Base-by-base conservation (phyloP, 228 moss, liverwort and hornwort species). In the Sphagnum fallax region DNA sequence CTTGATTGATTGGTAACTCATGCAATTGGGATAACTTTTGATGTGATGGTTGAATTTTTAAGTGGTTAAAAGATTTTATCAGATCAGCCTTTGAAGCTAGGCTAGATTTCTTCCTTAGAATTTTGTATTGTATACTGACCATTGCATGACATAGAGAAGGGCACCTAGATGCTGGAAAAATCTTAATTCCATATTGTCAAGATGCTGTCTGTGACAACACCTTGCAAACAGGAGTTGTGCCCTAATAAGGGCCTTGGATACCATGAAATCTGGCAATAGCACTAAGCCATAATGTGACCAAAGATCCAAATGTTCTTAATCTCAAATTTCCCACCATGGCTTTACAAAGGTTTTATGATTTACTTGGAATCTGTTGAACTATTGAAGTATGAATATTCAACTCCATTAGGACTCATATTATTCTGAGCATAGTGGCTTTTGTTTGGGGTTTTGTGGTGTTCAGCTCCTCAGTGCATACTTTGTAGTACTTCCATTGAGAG, bases 381-480 rank as follows among this genome's bases (percentile, higher is more conserved):
- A 12, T 55, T 8, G 9, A 55, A 8, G 12, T 1, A 1, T 2
- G 12, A 12, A 12, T 55, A 12, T 55, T 55, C 55, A 55, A 8
- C 55, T 55, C 9, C 55, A 55, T 8, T 8, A 55, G 9, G 12
- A 55, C 55, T 55, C 8, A 55, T 55, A 8, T 4, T 55, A 8
- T 55, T 8, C 55, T 55, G 12, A 4, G 9, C 12, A 8, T 55
- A 8, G 55, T 12, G 12, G 1, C 9, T 55, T 50, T 47, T 13
- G 8, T 65, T 65, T 8, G n/a, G 18, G 57, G 8, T 52, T 15
- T 52, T 55, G 67, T 53, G 8, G 11, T 53, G 52, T 71, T 52
- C 81, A 87, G 83, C 81, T 87, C 76, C 81, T 87, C 68, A 73
- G 78, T 51, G 87, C 87, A 50, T 87, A 83, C 63, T 87, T 83